Base-by-base conservation (phyloP, 257 asterid species). In the Perilla frutescens region DNA sequence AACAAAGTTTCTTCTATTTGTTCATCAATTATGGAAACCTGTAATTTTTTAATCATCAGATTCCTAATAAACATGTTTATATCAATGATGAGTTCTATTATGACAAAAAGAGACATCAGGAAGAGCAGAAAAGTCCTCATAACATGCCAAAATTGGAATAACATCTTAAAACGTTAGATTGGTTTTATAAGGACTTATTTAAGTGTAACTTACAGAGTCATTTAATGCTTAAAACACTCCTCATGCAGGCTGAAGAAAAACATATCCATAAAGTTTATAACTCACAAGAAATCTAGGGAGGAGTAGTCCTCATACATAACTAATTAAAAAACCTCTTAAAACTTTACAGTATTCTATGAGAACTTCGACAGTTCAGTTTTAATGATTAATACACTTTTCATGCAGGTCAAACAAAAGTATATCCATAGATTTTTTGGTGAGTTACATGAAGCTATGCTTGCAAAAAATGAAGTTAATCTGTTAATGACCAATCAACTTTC, bases 1-100 rank as follows among this genome's bases (percentile, higher is more conserved):
- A 95, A 95, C 96, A 95, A 88, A 51, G 94, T 82, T 72, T 89
- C 96, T 82, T 92, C 99, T 39, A 95, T 92, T 80, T 87, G 90
- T 86, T 90, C 96, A 63, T 81, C 89, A 75, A 92, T 87, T 71
- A 92, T 80, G 62, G 97, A 89, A 66, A 74, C 93, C 99, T 95
- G 88, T 49, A 81, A 70, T 6, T 37, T 67, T 47, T 29, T 65
- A 57, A 80, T 47, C 76, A 76, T 63, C 51, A 77, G 79, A 41
- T 29, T 45, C 43, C 63, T n/a, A 68, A 60, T 67, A 77, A 49
- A 51, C 45, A 51, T 54, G 44, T 14, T 64, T 26, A 40, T 32
- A 55, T 51, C 26, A 66, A 74, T 12, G 37, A 50, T 1, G 50
- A 45, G 49, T 29, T 48, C 55, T 71, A 61, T 10, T 61, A 44